Base-by-base conservation (phyloP, 805 yeast species). In the Saccharomyces jurei region DNA sequence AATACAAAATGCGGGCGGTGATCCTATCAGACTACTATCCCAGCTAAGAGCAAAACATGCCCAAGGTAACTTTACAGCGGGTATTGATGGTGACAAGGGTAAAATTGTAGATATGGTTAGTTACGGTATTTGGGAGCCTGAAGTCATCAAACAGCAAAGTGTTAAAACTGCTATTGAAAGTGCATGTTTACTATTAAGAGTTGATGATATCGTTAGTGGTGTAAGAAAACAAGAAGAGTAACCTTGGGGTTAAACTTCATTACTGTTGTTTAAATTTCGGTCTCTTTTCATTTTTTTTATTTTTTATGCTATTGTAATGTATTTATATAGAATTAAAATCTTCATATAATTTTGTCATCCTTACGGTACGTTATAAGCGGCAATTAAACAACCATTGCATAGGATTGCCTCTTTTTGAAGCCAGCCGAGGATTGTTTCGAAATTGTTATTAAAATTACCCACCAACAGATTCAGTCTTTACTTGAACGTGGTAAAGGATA, bases 61-160 rank as follows among this genome's bases (percentile, higher is more conserved):
- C 9, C 84, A 86, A 66, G 98, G 97, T 50, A 78, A 80, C 46
- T 77, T 77, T 67, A 87, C 96, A 0, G 87, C 77, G 72, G 99
- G 99, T 68, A 83, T 94, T 56, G 96, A 94, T 70, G 99, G 99
- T 61, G 96, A 92, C 61, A 77, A 79, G 56, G 99, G 99, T 61
- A 89, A 87, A 73, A 81, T 94, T 55, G 97, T 88, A 28, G 97
- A 94, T 69, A 94, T 94, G 99, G 82, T 86, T 60, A 86, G 82
- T 29, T 92, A 90, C 71, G 99, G 99, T 29, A 86, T 94, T 60
- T 94, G 99, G 99, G 99, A 94, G 76, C 99, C 99, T 21, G 97
- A 92, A 75, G 97, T 89, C 50, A 89, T 94, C 73, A 94, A 94
- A 75, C 95, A 88, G 70, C 99, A 94, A 76, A 86, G 95, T 60